Evolutionary conservation across 2,329 filamentous ascomycete species (phyloP), one percentile per base, ranked within the genome.

Genomic region (Aspergillus pseudotamarii): DNA sequence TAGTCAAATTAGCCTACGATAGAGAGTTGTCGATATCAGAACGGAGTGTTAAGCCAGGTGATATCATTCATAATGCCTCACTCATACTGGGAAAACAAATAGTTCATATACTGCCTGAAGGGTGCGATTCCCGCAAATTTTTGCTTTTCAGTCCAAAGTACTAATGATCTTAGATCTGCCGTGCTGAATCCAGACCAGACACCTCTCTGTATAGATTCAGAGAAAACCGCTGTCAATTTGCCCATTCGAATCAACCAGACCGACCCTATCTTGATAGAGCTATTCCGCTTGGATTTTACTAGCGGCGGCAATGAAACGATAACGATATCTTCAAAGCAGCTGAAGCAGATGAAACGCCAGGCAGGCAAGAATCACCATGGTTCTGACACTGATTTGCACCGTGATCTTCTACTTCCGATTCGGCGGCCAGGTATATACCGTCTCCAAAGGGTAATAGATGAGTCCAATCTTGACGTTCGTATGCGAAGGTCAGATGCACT

Each of bases 61-160:
- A 87, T 66, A 94, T 99, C 67, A 83, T 97, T 65, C 92, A 97
- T 76, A 97, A 98, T 76, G 87, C 92, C 36, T 97, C 94, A 26
- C 85, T 98, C 73, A 98, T 99, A 67, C 86, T 97, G 80, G 95
- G 95, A 73, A 95, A 93, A 77, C 94, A 98, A 80, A 96, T 97
- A 71, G 94, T 99, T 78, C 95, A 99, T 75, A 97, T 99, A 73
- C 83, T 99, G 60, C 95, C 95, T 2, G 95, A 99, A 83, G 96
- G 96, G 82, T 90, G 77, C 69, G 84, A 26, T 48, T 51, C 55
- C 60, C n/a, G 4, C 11, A 45, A 28, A n/a, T 4, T 36, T 14
- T 41, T 26, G 9, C 19, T 14, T 28, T 30, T 34, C 6, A 16
- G 30, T 16, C 14, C 11, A 26, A 28, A 19, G 12, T 46, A 61